These are phyloP conservation scores for Xerocomellus chrysenteron DNA, from an alignment of 768 basidiomycete species.

Conservation along the genomic window DNA sequence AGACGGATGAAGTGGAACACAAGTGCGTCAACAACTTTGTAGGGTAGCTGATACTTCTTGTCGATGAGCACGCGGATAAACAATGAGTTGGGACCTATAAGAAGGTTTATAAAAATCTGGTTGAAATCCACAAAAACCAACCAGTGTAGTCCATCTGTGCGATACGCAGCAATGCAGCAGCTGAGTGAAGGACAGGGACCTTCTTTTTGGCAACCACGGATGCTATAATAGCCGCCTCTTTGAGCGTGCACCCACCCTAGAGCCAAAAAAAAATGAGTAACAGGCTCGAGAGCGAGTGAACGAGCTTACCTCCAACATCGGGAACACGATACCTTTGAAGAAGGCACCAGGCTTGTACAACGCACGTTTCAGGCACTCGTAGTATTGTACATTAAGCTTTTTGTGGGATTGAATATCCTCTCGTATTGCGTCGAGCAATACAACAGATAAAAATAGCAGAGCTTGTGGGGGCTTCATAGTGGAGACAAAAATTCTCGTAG, in stretches of 20 bases:
- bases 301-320: constrained; percentile 78
- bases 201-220: constrained; percentile 89
- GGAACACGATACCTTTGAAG: constrained; percentile 97
- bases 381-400: constrained; percentile 91
- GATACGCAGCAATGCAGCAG: constrained; percentile 89
- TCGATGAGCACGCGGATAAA: constrained; percentile 96
- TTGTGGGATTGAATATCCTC: constrained; percentile 86
- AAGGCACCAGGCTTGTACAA: constrained; percentile 97
- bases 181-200: constrained; percentile 94
- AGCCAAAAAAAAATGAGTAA: not conserved
- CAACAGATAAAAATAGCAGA: constrained; percentile 88
- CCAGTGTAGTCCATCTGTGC: constrained; percentile 97
- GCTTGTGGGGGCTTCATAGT: constrained; percentile 96
- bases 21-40: constrained; percentile 95
- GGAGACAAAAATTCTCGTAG: constrained; percentile 93
- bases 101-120: not conserved
- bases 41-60: constrained; percentile 97
- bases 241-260: constrained; percentile 83
- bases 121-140: constrained; percentile 27
- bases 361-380: constrained; percentile 87
- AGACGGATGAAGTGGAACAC: constrained; percentile 98
- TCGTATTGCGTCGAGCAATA: constrained; percentile 84
- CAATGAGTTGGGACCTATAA: constrained; percentile 81
- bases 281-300: constrained; percentile 29
- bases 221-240: constrained; percentile 92